Evolutionary conservation across 371 early-diverging fungal species (phyloP).

Genomic region (Choanephora cucurbitarum): DNA sequence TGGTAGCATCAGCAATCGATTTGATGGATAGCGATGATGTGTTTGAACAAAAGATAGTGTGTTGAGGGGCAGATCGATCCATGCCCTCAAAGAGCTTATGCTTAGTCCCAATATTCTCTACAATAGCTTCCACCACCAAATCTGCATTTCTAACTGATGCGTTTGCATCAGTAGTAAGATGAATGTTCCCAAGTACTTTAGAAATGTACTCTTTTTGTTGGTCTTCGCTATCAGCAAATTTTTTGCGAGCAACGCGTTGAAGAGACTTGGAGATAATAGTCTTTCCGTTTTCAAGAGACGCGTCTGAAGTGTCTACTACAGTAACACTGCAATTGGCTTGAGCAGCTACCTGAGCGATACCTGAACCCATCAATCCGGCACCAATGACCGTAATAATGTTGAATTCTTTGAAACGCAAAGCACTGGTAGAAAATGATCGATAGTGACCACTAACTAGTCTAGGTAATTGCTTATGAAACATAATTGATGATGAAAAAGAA

Average conservation of each 20-base stretch:
- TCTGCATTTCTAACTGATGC: constrained; percentile 62
- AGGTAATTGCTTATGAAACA: too few relatives aligned
- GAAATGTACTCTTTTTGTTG: constrained; percentile 67
- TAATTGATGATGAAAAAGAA: too few relatives aligned
- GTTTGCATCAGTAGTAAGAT: constrained; percentile 61
- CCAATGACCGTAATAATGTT: constrained; percentile 75
- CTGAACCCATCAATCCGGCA: constrained; percentile 93
- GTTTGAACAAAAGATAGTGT: constrained; percentile 88
- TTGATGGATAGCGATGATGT: constrained; percentile 88
- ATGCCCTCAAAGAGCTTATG: constrained; percentile 73
- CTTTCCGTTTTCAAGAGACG: constrained; percentile 75
- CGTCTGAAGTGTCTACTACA: constrained; percentile 82
- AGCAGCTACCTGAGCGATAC: constrained; percentile 94
- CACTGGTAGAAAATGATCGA: constrained; percentile 23
- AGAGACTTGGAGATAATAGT: constrained; percentile 81
- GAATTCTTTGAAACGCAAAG: constrained; percentile 38
- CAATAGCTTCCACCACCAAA: constrained; percentile 92
- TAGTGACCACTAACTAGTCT: too few relatives aligned
- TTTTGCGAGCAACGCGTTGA: constrained; percentile 87
- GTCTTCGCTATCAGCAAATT: constrained; percentile 72
- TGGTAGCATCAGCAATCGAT: constrained; percentile 75
- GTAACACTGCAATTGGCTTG: constrained; percentile 80
- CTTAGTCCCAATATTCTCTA: constrained; percentile 91
- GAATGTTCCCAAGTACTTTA: constrained; percentile 63
- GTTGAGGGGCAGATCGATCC: constrained; percentile 71